These are phyloP conservation scores for Backusella parvicylindrica DNA, from an alignment of 192 early-diverging fungal genomes.

Conservation along the genomic window DNA sequence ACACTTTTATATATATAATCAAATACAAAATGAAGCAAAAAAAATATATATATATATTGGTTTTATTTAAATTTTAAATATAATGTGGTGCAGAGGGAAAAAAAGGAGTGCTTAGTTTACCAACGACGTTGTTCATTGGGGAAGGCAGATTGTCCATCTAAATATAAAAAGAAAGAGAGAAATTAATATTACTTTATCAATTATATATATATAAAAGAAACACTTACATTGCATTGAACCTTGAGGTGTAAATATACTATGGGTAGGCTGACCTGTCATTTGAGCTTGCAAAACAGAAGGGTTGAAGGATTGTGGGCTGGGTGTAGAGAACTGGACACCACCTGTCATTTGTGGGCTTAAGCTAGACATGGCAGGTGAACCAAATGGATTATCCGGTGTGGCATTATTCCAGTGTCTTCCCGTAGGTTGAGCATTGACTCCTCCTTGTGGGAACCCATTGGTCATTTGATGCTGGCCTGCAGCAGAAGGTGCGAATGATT, in stretches of 20 bases:
- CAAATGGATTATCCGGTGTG: conserved; percentile 36
- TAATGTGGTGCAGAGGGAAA: no score
- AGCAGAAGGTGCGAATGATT: conserved; percentile 24
- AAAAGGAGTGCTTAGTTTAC: no score
- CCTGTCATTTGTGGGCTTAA: conserved; percentile 25
- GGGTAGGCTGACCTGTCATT: not conserved
- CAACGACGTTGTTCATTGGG: conserved; percentile 15
- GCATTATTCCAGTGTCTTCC: conserved; percentile 41
- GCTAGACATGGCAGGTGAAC: conserved; percentile 18
- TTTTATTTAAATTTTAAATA: not conserved
- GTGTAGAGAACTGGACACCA: conserved; percentile 30
- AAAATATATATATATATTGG: not conserved
- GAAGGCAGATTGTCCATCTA: conserved; percentile 25
- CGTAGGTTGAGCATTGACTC: conserved; percentile 33
- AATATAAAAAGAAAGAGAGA: not conserved
- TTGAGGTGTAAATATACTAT: conserved; percentile 22
- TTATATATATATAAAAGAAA: not conserved
- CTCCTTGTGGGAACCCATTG: conserved; percentile 10
- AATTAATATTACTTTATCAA: not conserved
- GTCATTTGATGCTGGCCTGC: conserved; percentile 28
- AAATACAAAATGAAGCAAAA: not conserved
- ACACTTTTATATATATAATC: not conserved
- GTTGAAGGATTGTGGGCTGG: conserved; percentile 12
- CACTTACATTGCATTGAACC: conserved; percentile 31
- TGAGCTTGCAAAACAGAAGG: conserved; percentile 8